Evolutionary conservation across 2,329 filamentous ascomycete species (phyloP).

Genomic region (Penicillium decumbens): DNA sequence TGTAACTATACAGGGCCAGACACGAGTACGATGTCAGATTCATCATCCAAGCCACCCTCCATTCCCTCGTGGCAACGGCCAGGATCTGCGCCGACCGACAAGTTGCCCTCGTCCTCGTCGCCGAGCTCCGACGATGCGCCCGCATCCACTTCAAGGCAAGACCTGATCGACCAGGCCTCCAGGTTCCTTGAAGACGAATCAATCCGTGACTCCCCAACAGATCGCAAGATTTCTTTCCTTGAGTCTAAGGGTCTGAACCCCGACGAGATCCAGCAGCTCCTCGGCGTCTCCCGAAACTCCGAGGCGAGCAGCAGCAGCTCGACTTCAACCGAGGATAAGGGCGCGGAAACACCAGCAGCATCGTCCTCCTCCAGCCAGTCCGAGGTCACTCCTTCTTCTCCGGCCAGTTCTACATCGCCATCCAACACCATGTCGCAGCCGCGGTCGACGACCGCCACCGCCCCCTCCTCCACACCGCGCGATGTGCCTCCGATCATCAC

Average conservation of each 20-base stretch:
- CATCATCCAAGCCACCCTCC: constrained; percentile 29
- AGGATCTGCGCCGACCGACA: constrained; percentile 29
- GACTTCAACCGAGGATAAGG: constrained; percentile 12
- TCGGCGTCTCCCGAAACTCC: constrained; percentile 45
- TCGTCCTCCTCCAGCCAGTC: constrained; percentile 4
- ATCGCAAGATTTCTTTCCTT: constrained; percentile 72
- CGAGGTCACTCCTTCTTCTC: constrained; percentile 8
- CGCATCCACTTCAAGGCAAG: constrained; percentile 25
- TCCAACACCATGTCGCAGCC: constrained; percentile 16
- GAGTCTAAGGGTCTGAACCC: constrained; percentile 67
- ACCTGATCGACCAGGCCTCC: constrained; percentile 61
- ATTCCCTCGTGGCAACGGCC: constrained; percentile 41
- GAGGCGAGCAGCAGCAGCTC: constrained; percentile 22
- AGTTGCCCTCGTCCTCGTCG: constrained; percentile 20
- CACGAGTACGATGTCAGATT: constrained; percentile 30
- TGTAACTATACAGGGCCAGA: neutral
- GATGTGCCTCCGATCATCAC: constrained; percentile 60
- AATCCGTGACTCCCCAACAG: constrained; percentile 63
- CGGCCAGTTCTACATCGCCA: constrained; percentile 6
- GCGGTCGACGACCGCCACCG: constrained; percentile 10
- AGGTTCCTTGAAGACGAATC: constrained; percentile 71
- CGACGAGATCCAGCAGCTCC: constrained; percentile 63
- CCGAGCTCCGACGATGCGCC: constrained; percentile 26
- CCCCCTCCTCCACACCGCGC: constrained; percentile 25
- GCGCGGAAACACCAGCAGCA: constrained; percentile 7